These are phyloP conservation scores for Ceratocystis huliohia DNA, from an alignment of 2,329 filamentous ascomycete species.

Conservation along the genomic window DNA sequence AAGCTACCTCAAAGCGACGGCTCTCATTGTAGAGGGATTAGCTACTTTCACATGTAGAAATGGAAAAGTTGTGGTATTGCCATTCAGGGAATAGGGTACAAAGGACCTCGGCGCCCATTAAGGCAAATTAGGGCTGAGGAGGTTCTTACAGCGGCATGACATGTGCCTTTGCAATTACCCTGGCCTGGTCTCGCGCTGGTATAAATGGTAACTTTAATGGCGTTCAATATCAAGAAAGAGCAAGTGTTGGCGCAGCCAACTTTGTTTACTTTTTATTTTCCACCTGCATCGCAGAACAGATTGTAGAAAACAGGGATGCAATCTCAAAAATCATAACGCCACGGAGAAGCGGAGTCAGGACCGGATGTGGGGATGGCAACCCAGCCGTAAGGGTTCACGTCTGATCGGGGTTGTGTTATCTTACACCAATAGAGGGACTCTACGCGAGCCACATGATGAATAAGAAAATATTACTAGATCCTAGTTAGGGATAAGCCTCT, in stretches of 20 bases:
- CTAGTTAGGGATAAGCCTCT: not conserved
- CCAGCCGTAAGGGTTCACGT: not conserved
- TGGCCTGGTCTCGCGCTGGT: not conserved
- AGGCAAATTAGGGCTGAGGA: not conserved
- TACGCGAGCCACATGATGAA: not conserved
- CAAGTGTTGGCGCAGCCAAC: not conserved
- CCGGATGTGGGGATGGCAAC: constrained; percentile 6
- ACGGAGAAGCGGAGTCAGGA: constrained; percentile 12
- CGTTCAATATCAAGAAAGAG: not conserved
- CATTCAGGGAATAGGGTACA: not conserved
- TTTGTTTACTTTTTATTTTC: not conserved
- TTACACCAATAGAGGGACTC: not conserved
- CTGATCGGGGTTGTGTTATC: not conserved
- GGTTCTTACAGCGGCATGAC: not conserved
- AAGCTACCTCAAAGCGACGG: not conserved
- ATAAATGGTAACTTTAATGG: not conserved
- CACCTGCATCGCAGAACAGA: not conserved
- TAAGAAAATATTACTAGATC: not conserved
- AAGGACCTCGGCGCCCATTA: not conserved
- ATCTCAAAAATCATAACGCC: too few species aligned
- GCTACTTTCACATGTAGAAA: not conserved
- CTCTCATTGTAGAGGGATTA: not conserved
- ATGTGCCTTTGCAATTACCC: constrained; percentile 1
- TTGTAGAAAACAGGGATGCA: not conserved
- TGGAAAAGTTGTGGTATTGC: not conserved